phyloP scores from a whole-genome alignment of 768 basidiomycete species.

The Leccinellum luteum region DNA sequence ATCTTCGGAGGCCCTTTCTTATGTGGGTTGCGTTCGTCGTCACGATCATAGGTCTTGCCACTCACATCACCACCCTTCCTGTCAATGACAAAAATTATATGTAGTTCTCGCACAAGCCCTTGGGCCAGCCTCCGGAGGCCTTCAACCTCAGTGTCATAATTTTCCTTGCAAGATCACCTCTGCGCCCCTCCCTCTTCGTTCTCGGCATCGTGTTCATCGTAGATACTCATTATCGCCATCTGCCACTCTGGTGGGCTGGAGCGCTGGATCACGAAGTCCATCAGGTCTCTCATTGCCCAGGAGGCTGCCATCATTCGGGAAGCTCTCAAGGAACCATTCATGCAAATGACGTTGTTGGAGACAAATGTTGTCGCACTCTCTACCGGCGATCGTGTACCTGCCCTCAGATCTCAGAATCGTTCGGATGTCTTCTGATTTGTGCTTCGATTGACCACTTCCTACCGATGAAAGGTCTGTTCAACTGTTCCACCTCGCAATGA shows the following conservation, averaged over 20 bases:
- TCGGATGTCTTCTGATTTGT: slow-evolving; percentile 48
- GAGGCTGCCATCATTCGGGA: slow-evolving; percentile 56
- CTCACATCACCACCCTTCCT: neutral
- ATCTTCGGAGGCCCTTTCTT: slow-evolving; percentile 55
- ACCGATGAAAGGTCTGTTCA: slow-evolving; percentile 44
- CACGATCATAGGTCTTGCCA: slow-evolving; percentile 32
- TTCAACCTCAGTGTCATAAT: slow-evolving; percentile 56
- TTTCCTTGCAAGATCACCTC: too few relatives aligned
- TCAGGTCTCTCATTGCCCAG: slow-evolving; percentile 58
- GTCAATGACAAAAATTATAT: neutral
- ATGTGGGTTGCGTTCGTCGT: slow-evolving; percentile 53
- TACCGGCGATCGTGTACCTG: slow-evolving; percentile 57
- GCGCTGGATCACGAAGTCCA: slow-evolving; percentile 53
- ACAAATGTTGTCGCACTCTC: slow-evolving; percentile 50
- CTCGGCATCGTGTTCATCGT: slow-evolving; percentile 9
- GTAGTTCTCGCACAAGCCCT: slow-evolving; percentile 51
- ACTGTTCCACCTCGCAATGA: neutral
- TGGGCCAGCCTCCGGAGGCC: slow-evolving; percentile 37
- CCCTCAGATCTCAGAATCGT: slow-evolving; percentile 59
- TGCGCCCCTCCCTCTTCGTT: too few relatives aligned
- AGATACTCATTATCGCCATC: slow-evolving; percentile 44
- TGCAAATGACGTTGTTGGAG: slow-evolving; percentile 57
- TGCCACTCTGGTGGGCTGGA: slow-evolving; percentile 46
- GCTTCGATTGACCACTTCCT: slow-evolving; percentile 51
- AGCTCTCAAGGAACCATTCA: slow-evolving; percentile 44